A percentile compares a stretch with the other conserved stretches of the same genome.
These are phyloP conservation scores for Flaveria robusta DNA, from an alignment of 129 eudicot genomes.

Conservation along the genomic window DNA sequence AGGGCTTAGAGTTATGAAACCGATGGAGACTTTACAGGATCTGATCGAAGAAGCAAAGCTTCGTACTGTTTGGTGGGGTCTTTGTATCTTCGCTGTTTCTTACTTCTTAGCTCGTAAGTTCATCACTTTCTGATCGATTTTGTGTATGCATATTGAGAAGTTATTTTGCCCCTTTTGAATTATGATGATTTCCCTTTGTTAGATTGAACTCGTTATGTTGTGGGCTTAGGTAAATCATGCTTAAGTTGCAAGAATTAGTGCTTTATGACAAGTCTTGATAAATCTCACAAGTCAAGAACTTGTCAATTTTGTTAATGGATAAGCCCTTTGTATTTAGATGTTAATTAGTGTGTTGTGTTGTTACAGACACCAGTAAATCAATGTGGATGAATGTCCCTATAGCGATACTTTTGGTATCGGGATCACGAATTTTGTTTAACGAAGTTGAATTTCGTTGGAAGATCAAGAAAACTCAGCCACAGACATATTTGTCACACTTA, in stretches of 20 bases:
- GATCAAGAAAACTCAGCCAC: slow-evolving; percentile 45
- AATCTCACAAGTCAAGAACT: background rate
- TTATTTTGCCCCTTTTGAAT: background rate
- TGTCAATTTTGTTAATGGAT: background rate
- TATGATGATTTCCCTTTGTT: slow-evolving; percentile 1
- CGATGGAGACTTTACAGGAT: slow-evolving; percentile 75
- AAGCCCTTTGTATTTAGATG: background rate
- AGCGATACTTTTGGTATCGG: slow-evolving; percentile 70
- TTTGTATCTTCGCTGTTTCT: slow-evolving; percentile 71
- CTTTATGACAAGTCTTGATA: slow-evolving; percentile 3
- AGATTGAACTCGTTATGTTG: background rate
- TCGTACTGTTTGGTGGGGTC: slow-evolving; percentile 92
- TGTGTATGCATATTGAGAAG: background rate
- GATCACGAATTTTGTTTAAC: slow-evolving; percentile 60
- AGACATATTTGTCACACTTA: slow-evolving; percentile 71
- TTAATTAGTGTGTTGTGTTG: slow-evolving; percentile 25
- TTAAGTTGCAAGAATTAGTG: slow-evolving; percentile 14
- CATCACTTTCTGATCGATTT: slow-evolving; percentile 1
- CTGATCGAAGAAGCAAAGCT: slow-evolving; percentile 93
- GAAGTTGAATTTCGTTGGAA: slow-evolving; percentile 94
- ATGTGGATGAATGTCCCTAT: slow-evolving; percentile 96
- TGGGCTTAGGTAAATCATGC: background rate
- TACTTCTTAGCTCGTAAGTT: slow-evolving; percentile 91
- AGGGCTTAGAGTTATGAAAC: slow-evolving; percentile 48
- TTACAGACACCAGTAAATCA: slow-evolving; percentile 95